A percentile compares a stretch with the other conserved stretches of the same genome.
phyloP scores from a whole-genome alignment of 805 yeast species.

The Peterozyma toletana region DNA sequence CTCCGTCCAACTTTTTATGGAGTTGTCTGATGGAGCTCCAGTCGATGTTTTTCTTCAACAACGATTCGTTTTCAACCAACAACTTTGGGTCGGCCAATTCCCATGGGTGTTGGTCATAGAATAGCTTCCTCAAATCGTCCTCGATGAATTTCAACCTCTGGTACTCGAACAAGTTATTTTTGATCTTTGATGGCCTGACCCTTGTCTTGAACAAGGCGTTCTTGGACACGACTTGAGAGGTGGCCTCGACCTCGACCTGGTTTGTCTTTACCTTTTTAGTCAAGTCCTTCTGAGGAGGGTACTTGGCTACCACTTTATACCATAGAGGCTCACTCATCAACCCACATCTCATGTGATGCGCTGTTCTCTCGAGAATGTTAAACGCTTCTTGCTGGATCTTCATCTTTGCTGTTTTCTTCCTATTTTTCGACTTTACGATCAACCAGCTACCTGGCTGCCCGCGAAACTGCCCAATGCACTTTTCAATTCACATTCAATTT shows the following conservation, averaged over 20 bases:
- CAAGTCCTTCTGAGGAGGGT: constrained; percentile 72
- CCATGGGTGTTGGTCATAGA: constrained; percentile 96
- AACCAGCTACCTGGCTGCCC: not conserved
- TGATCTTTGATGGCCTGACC: constrained; percentile 25
- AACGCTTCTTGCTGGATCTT: constrained; percentile 74
- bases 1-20: constrained; percentile 78
- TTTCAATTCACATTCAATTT: no score
- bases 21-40: constrained; percentile 79
- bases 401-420: constrained; percentile 26
- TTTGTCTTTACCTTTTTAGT: constrained; percentile 33
- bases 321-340: constrained; percentile 73
- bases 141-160: constrained; percentile 55
- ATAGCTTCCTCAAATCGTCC: constrained; percentile 75
- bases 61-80: constrained; percentile 68
- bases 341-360: constrained; percentile 67
- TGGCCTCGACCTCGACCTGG: constrained; percentile 16
- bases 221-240: constrained; percentile 13
- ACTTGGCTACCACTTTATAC: constrained; percentile 76
- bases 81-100: constrained; percentile 87
- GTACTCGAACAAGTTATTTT: constrained; percentile 39
- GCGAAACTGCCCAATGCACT: no score
- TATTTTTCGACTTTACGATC: not conserved
- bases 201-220: constrained; percentile 38
- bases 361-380: constrained; percentile 72
- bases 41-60: constrained; percentile 45